Base-by-base conservation (phyloP, 2,329 filamentous ascomycete species). In the Ophiostoma triangulosporum region DNA sequence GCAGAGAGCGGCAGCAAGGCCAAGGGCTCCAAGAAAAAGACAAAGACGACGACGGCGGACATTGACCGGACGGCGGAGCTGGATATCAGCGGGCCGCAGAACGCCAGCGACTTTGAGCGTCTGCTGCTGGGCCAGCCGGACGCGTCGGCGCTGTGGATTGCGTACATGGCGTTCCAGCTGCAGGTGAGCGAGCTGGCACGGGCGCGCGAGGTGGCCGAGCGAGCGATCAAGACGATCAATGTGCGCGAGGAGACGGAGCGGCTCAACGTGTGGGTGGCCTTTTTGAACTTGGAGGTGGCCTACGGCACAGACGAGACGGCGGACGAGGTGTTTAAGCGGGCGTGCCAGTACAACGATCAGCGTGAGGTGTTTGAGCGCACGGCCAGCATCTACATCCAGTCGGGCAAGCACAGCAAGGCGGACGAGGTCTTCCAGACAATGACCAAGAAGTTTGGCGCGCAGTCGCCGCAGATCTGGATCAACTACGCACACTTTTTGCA, bases 141-240 rank as follows among this genome's bases (percentile, higher is more conserved):
- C 69, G 91, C 87, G n/a, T 94, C 91, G 0, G 75, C 84, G 57
- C 77, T 97, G 27, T 98, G 93, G 93, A 87, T 96, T 53, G 80
- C 88, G 60, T 98, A 98, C 71, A 97, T 98, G 88, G 89, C 90
- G n/a, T 95, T 95, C 77, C 88, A 97, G 69, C 83, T 96, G 67
- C 85, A 95, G 64, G 79, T 95, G 51, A 88, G 88, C 64, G 93
- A 98, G 69, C 75, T 94, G 20, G 81, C 84, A 57, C 93, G 89
- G 68, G 90, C 93, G 12, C 82, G 91, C 49, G 86, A 91, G 59
- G 84, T 96, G 56, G 90, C 88, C 2, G 86, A 96, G 69, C 85
- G 93, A 57, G 93, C 93, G 17, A 78, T 97, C 58, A 83, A 84
- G 64, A 94, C 86, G 15, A 97, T 98, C 71, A 86, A 88, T 67